Evolutionary conservation across 805 yeast species (phyloP), one percentile per base, ranked within the genome.

Genomic region (Yarrowia osloensis): DNA sequence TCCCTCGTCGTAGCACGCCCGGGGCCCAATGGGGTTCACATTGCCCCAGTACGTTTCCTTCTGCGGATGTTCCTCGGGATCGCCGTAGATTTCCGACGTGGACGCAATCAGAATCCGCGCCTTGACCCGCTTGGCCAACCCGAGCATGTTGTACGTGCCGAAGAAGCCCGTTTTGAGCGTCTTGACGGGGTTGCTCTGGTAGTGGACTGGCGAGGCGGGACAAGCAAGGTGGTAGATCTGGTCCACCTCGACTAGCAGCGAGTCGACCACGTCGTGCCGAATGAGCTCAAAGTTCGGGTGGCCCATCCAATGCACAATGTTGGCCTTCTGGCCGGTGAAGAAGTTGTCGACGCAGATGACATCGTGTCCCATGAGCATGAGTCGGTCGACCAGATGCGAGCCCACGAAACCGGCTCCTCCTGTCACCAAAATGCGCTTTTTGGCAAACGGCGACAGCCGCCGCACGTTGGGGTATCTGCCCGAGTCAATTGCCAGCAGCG

Each of bases 371-470:
- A 70, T 65, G n/a, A 72, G 69, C 74, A 72, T 72, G 42, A 72
- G 67, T 24, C 74, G 39, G 68, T 72, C 74, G 24, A 72, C 73
- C 19, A 72, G 67, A 69, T 72, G 74, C 31, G 74, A 71, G 29
- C 74, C 74, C 24, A 72, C 74, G 54, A 72, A 72, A 17, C 74
- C 74, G 15, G 74, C 74, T 2, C 74, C 74, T 11, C 74, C 74
- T 4, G 74, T 71, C 33, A 72, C 74, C 55, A 72, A 65, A 19
- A 72, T 61, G 22, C 74, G 69, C 50, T 71, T 65, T 65, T 72
- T 71, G 24, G 71, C 71, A 42, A 72, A 71, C 37, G 74, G 74
- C 40, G 73, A 72, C 46, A 72, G 65, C 46, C 67, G 55, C 39
- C 67, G 66, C 24, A 72, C 74, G n/a, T 72, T 62, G 21, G 73